Evolutionary conservation across 345 rosid genomes (phyloP).

Genomic region (Gynandropsis gynandra): DNA sequence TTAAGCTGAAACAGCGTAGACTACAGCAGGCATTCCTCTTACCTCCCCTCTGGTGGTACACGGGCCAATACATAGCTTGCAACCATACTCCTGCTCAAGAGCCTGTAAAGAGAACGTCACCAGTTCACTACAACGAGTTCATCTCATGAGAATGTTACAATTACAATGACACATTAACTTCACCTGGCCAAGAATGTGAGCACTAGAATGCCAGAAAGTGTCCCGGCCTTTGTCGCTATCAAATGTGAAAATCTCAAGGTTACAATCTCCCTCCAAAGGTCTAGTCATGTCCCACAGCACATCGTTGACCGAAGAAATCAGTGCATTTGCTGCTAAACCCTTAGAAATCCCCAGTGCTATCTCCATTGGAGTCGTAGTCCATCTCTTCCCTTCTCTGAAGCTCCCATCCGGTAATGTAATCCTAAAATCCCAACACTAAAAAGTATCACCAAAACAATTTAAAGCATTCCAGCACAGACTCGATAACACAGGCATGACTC

Average conservation of each 20-base stretch:
- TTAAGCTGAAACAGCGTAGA: background rate
- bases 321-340: slow-evolving; percentile 48
- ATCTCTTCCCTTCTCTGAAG: slow-evolving; percentile 64
- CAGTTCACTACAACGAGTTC: background rate
- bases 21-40: background rate
- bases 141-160: background rate
- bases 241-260: slow-evolving; percentile 50
- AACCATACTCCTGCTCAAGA: slow-evolving; percentile 59
- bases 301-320: slow-evolving; percentile 69
- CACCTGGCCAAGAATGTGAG: slow-evolving; percentile 83
- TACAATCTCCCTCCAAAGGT: slow-evolving; percentile 60
- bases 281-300: slow-evolving; percentile 70
- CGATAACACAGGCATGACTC: background rate
- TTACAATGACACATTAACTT: background rate
- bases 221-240: slow-evolving; percentile 62
- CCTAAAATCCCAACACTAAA: slow-evolving; percentile 24
- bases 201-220: slow-evolving; percentile 84
- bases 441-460: background rate
- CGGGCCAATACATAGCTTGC: slow-evolving; percentile 80
- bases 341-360: slow-evolving; percentile 47
- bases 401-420: slow-evolving; percentile 47
- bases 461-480: background rate
- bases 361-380: slow-evolving; percentile 58
- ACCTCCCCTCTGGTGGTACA: slow-evolving; percentile 84
- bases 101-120: slow-evolving; percentile 32